Evolutionary conservation across 73 alveolate genomes (phyloP).

Genomic region (Tetrahymena malaccensis): DNA sequence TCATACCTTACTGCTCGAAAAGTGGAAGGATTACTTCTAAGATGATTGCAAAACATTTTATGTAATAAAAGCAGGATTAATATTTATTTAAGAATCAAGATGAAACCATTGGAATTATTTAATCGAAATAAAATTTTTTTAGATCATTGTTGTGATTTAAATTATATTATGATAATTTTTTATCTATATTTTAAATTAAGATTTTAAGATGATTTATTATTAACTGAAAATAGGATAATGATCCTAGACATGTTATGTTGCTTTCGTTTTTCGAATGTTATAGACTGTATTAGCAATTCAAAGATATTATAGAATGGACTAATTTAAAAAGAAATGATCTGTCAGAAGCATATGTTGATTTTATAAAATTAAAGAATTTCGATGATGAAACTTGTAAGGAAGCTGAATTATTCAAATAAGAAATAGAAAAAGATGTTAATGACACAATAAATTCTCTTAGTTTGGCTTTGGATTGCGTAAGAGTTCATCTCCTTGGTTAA

Average conservation of each 20-base stretch:
- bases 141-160: too few species aligned
- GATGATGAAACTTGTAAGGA: neutral
- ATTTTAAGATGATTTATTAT: too few species aligned
- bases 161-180: too few species aligned
- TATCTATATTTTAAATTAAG: too few species aligned
- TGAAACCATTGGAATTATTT: too few species aligned
- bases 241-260: neutral
- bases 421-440: neutral
- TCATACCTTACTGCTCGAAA: neutral
- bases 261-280: neutral
- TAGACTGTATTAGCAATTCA: neutral
- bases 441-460: neutral
- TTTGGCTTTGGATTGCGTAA: neutral
- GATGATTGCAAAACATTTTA: neutral
- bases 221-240: neutral
- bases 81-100: too few species aligned
- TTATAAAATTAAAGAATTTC: neutral
- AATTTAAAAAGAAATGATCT: neutral
- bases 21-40: neutral
- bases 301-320: neutral
- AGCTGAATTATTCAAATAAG: neutral
- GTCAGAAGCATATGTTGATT: neutral
- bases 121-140: too few species aligned
- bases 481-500: neutral
- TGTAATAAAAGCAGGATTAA: neutral